phyloP scores from a whole-genome alignment of 306 rosid species.

The Corylus avellana region DNA sequence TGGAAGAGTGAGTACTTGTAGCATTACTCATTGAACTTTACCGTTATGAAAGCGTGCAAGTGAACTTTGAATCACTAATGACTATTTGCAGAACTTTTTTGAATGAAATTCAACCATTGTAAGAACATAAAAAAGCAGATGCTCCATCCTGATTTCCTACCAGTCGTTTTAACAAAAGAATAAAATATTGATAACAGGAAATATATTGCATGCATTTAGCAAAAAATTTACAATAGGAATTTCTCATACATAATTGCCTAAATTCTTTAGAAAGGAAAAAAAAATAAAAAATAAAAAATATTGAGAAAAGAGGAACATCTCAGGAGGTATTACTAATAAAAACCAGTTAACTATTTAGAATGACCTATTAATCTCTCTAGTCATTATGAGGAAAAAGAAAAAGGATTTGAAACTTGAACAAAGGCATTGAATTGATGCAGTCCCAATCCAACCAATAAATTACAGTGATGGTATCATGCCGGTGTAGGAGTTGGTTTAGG shows the following conservation, averaged over 20 bases:
- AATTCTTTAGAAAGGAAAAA: background rate
- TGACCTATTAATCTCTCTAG: slow-evolving; percentile 6
- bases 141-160: background rate
- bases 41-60: too few species aligned
- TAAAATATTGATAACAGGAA: background rate
- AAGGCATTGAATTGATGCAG: slow-evolving; percentile 21
- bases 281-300: background rate
- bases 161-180: background rate
- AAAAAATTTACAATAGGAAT: background rate
- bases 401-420: background rate
- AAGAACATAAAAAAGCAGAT: background rate
- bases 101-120: background rate
- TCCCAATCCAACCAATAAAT: background rate
- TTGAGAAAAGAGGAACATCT: too few species aligned
- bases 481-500: slow-evolving; percentile 48
- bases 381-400: background rate
- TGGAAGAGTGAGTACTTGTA: too few species aligned
- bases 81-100: background rate
- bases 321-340: background rate
- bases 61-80: background rate
- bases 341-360: background rate
- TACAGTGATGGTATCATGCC: slow-evolving; percentile 35
- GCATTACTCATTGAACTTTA: too few species aligned
- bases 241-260: background rate
- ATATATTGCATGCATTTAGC: background rate